These are phyloP conservation scores for Bacidia rubella DNA, from an alignment of 495 filamentous ascomycete genomes.

Conservation along the genomic window DNA sequence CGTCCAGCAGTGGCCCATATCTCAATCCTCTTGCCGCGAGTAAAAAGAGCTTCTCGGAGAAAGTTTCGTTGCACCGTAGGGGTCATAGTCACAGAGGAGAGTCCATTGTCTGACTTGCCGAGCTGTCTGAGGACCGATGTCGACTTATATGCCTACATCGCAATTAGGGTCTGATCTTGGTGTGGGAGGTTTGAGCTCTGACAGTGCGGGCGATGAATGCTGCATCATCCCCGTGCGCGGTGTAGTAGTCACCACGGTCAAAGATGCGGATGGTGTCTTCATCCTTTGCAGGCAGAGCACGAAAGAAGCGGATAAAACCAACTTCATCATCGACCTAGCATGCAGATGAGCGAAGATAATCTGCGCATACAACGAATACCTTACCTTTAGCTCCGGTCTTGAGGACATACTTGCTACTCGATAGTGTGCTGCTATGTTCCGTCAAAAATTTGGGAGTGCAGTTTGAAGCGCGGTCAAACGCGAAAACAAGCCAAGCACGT, in stretches of 20 bases:
- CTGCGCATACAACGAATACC: neutral
- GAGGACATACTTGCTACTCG: constrained; percentile 81
- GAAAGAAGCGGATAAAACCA: constrained; percentile 92
- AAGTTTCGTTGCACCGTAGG: constrained; percentile 91
- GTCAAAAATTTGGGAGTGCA: too few species aligned
- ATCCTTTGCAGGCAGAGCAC: constrained; percentile 53
- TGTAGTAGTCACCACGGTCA: constrained; percentile 90
- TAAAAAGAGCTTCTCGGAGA: constrained; percentile 84
- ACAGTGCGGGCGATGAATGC: constrained; percentile 82
- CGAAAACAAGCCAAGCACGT: too few species aligned
- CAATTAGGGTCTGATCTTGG: constrained; percentile 4
- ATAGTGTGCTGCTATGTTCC: too few species aligned
- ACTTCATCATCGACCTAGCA: constrained; percentile 83
- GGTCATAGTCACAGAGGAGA: constrained; percentile 88
- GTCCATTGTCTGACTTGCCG: constrained; percentile 65
- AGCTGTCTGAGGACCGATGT: constrained; percentile 88
- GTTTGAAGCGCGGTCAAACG: too few species aligned
- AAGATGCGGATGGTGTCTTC: constrained; percentile 77
- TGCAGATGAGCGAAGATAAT: neutral
- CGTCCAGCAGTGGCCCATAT: constrained; percentile 66
- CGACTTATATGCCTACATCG: constrained; percentile 72
- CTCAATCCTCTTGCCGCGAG: constrained; percentile 78
- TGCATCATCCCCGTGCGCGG: constrained; percentile 83
- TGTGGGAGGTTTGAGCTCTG: constrained; percentile 15
- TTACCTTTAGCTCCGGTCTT: constrained; percentile 78